These are phyloP conservation scores for Tolypocladium tropicale DNA, from an alignment of 2,329 filamentous ascomycete species.

Conservation along the genomic window DNA sequence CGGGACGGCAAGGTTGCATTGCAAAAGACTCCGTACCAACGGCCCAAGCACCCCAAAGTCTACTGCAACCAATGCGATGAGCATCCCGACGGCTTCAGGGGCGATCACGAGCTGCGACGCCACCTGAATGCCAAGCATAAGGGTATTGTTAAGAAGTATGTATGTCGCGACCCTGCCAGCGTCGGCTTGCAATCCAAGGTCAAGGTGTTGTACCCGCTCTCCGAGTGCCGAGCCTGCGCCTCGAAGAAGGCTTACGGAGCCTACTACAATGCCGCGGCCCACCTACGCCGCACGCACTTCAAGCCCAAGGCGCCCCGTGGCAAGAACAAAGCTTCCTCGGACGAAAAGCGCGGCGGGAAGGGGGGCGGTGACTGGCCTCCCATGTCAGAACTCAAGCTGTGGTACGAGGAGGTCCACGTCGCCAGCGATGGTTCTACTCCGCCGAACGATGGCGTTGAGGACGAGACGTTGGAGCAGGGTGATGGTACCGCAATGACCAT, in stretches of 20 bases:
- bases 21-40: slow-evolving; percentile 36
- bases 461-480: slow-evolving; percentile 6
- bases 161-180: slow-evolving; percentile 43
- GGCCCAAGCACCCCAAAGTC: slow-evolving; percentile 62
- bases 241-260: slow-evolving; percentile 72
- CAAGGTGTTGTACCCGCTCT: slow-evolving; percentile 53
- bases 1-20: slow-evolving; percentile 34
- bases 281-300: slow-evolving; percentile 82
- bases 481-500: slow-evolving; percentile 1
- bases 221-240: slow-evolving; percentile 75
- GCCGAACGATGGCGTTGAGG: slow-evolving; percentile 15
- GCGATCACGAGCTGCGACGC: slow-evolving; percentile 70
- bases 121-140: slow-evolving; percentile 59
- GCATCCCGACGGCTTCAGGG: slow-evolving; percentile 69
- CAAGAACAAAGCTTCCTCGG: slow-evolving; percentile 26
- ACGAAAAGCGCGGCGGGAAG: slow-evolving; percentile 44
- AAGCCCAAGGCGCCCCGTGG: slow-evolving; percentile 46
- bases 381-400: slow-evolving; percentile 48
- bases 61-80: slow-evolving; percentile 61
- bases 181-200: slow-evolving; percentile 30
- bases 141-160: slow-evolving; percentile 40
- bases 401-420: slow-evolving; percentile 46
- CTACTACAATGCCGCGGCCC: slow-evolving; percentile 91
- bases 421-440: slow-evolving; percentile 28
- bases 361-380: slow-evolving; percentile 43